Conservation (phyloP, 2,329 filamentous ascomycete genomes). For the Alternaria atra region DNA sequence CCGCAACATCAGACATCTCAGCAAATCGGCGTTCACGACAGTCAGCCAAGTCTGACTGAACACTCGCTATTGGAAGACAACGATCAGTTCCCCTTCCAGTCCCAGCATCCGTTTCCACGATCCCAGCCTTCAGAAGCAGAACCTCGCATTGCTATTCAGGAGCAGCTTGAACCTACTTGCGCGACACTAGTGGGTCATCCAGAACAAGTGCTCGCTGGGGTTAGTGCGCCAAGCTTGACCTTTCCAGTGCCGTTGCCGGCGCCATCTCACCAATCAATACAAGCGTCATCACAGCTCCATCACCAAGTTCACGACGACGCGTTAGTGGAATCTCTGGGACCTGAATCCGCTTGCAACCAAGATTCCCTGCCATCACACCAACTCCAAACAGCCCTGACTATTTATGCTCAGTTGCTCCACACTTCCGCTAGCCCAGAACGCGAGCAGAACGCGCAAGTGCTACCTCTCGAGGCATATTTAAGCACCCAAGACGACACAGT, state of each 20-base stretch:
- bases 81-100: conserved; percentile 24
- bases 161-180: conserved; percentile 2
- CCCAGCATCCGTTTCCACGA: conserved; percentile 15
- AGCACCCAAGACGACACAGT: conserved; percentile 30
- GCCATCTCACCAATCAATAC: conserved; percentile 5
- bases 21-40: conserved; percentile 5
- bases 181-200: not conserved
- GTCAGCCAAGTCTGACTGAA: conserved; percentile 19
- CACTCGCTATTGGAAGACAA: conserved; percentile 14
- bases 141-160: not conserved
- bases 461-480: conserved; percentile 21
- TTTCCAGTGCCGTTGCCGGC: conserved; percentile 6
- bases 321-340: not conserved
- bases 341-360: not conserved
- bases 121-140: not conserved
- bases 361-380: not conserved
- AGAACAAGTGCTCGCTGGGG: conserved; percentile 3
- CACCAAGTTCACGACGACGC: conserved; percentile 1
- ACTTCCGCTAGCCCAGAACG: conserved; percentile 5
- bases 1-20: conserved; percentile 1
- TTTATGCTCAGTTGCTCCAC: conserved; percentile 1
- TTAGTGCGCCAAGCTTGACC: conserved; percentile 4
- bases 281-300: not conserved
- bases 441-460: conserved; percentile 40
- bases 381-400: not conserved